Evolutionary conservation across 345 rosid genomes (phyloP), one percentile per base, ranked within the genome.

Genomic region (Theobroma cacao): DNA sequence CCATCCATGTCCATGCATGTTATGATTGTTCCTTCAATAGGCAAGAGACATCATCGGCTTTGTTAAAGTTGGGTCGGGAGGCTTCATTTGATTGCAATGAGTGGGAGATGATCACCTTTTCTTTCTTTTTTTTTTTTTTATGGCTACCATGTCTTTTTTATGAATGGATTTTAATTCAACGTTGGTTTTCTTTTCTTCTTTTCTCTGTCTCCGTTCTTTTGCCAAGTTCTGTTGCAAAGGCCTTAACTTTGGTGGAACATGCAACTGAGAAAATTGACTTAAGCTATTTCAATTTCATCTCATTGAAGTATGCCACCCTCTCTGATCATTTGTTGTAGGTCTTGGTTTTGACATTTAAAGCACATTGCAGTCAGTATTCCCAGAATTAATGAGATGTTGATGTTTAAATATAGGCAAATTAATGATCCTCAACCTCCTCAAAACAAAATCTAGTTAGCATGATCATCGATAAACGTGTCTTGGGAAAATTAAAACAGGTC

Each of bases 21-120:
- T 41, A 68, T 77, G 68, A 60, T 78, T 73, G 58, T 53, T 67
- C 65, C 22, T 58, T 20, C 24, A 22, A 13, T 10, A 38, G 52
- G n/a, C 56, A 53, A 53, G 18, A 10, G 28, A 75, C 40, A 58
- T 31, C 72, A 75, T 45, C 33, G 59, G 33, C 80, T 66, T 81
- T 77, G 72, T 74, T 74, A 78, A 78, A 81, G 73, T 53, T 68
- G 59, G 70, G 75, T n/a, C 41, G 62, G 43, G 12, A 47, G 43
- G 34, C 52, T 74, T 43, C 52, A 50, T 72, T 41, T 62, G 69
- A 72, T 61, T 26, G 70, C 59, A 56, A 43, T 33, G 59, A 80
- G 77, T 76, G 52, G 66, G 45, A 59, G 78, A 47, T 68, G 63
- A 66, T 75, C 75, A 38, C 34, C 31, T 22, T 58, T 59, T n/a